A percentile compares a stretch with the other conserved stretches of the same genome.
These are phyloP conservation scores for Talaromyces verruculosus DNA, from an alignment of 2,329 filamentous ascomycete genomes.

Conservation along the genomic window DNA sequence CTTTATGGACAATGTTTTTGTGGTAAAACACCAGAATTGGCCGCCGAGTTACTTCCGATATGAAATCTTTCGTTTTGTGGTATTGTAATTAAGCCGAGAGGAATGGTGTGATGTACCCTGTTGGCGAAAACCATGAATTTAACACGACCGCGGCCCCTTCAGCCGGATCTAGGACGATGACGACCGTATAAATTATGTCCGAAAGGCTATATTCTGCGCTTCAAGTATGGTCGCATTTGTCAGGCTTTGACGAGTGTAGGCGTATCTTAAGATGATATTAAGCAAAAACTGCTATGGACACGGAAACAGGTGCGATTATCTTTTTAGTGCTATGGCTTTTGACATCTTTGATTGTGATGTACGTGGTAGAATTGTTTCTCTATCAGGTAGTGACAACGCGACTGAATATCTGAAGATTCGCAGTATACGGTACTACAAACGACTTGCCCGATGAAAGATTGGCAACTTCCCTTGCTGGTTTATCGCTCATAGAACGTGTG, in stretches of 20 bases:
- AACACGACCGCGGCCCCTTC: neutral
- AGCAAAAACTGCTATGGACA: neutral
- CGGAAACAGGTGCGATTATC: neutral
- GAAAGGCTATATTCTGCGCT: neutral
- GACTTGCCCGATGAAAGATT: neutral
- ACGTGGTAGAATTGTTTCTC: neutral
- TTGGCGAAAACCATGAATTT: neutral
- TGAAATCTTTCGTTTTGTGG: neutral
- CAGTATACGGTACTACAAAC: neutral
- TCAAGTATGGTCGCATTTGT: neutral
- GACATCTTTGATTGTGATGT: neutral
- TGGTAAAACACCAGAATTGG: neutral
- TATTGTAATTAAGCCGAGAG: neutral
- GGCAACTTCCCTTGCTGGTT: neutral
- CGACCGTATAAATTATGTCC: neutral
- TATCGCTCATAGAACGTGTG: slow-evolving; percentile 1
- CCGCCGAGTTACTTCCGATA: neutral
- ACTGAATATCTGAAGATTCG: neutral
- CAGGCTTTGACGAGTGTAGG: neutral
- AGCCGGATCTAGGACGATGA: neutral
- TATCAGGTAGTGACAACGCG: neutral
- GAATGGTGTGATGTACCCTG: neutral
- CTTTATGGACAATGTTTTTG: neutral
- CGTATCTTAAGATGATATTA: neutral
- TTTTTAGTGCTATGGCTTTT: neutral